These are phyloP conservation scores for Phascolomyces articulosus DNA, from an alignment of 371 early-diverging fungal species.

Conservation along the genomic window DNA sequence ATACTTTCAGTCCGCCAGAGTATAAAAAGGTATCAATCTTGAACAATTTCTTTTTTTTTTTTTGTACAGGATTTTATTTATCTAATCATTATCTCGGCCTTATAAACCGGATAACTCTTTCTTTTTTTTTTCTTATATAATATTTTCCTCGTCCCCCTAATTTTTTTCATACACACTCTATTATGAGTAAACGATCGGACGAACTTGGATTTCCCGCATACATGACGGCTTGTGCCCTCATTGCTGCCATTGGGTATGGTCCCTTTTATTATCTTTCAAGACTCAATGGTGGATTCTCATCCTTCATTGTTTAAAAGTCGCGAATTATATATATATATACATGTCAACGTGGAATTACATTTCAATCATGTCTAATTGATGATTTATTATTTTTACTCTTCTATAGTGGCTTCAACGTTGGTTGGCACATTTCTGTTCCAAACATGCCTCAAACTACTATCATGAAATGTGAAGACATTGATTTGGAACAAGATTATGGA, in stretches of 20 bases:
- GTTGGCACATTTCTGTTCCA: slow-evolving; percentile 43
- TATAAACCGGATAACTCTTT: neutral
- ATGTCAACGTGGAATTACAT: no score
- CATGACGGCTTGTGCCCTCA: slow-evolving; percentile 14
- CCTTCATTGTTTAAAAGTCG: no score
- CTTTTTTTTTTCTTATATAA: neutral
- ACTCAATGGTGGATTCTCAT: no score
- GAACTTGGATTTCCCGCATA: neutral
- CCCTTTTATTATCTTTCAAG: neutral
- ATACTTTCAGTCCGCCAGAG: neutral
- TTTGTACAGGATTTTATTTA: neutral
- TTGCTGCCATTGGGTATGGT: slow-evolving; percentile 6
- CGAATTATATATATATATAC: no score
- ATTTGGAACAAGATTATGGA: slow-evolving; percentile 13
- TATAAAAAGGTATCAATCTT: neutral
- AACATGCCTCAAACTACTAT: slow-evolving; percentile 50
- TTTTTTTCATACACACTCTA: no score
- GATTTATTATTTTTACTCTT: no score
- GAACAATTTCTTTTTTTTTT: neutral
- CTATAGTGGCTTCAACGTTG: slow-evolving; percentile 21
- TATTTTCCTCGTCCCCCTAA: no score
- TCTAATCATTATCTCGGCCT: slow-evolving; percentile 6
- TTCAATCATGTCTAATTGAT: no score
- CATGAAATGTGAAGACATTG: slow-evolving; percentile 29
- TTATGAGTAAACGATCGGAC: neutral